Evolutionary conservation across 768 basidiomycete genomes (phyloP).

Genomic region (Boletus edulis): DNA sequence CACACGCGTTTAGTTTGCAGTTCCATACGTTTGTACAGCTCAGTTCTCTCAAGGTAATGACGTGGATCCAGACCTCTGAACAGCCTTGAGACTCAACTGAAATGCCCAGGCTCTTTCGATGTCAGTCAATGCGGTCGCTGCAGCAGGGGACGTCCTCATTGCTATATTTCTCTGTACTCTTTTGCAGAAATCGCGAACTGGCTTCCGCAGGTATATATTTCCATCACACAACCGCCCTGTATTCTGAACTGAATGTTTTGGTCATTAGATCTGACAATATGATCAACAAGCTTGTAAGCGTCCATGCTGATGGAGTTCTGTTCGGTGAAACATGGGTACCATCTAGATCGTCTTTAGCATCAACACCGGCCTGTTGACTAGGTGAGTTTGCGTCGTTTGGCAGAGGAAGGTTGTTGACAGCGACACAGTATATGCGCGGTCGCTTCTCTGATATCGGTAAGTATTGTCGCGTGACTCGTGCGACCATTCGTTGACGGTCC

Average conservation of each 20-base stretch:
- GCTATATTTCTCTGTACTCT: conserved; percentile 45
- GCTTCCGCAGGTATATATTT: conserved; percentile 42
- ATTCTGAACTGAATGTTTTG: neutral
- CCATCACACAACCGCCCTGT: neutral
- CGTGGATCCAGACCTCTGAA: neutral
- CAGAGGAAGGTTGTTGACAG: neutral
- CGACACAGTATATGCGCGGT: conserved; percentile 47
- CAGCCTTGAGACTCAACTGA: neutral
- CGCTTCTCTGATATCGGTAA: conserved; percentile 55
- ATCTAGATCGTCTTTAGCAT: conserved; percentile 51
- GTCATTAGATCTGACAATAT: conserved; percentile 45
- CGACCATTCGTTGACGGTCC: neutral
- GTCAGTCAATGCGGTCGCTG: conserved; percentile 55
- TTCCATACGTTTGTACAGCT: conserved; percentile 47
- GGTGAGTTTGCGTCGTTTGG: conserved; percentile 5
- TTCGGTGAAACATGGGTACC: neutral
- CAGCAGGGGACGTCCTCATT: conserved; percentile 51
- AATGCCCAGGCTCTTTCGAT: conserved; percentile 40
- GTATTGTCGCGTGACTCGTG: neutral
- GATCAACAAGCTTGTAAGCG: conserved; percentile 44
- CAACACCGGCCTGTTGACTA: conserved; percentile 37
- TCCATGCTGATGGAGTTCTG: neutral
- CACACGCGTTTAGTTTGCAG: conserved; percentile 34
- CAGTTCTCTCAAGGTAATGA: conserved; percentile 40
- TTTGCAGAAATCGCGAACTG: conserved; percentile 50